A percentile compares a stretch with the other conserved stretches of the same genome.
Conservation (phyloP, 2,329 filamentous ascomycete genomes). For the Ambrosiella beaveri region DNA sequence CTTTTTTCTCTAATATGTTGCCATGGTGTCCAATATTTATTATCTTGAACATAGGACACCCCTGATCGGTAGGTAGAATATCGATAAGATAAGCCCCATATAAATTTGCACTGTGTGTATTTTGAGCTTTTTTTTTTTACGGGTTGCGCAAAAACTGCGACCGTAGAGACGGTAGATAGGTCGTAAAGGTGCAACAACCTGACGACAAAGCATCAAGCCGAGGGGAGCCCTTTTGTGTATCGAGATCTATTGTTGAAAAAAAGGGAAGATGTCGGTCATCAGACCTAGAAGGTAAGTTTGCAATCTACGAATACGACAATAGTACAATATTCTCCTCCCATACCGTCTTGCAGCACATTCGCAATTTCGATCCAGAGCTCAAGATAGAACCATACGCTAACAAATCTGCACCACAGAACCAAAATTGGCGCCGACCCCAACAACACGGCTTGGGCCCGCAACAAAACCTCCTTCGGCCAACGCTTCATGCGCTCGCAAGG, state of each 20-base stretch:
- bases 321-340: neutral
- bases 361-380: no score
- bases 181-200: no score
- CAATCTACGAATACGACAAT: neutral
- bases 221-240: no score
- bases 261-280: slow-evolving; percentile 9
- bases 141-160: neutral
- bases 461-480: slow-evolving; percentile 71
- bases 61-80: neutral
- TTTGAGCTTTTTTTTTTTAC: neutral
- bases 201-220: no score
- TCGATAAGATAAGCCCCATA: neutral
- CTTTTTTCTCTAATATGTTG: neutral
- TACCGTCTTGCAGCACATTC: no score
- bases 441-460: slow-evolving; percentile 81
- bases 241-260: no score
- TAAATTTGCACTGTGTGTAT: neutral
- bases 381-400: neutral
- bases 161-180: no score
- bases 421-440: slow-evolving; percentile 87
- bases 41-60: neutral
- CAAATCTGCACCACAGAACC: slow-evolving; percentile 17
- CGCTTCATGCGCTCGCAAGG: slow-evolving; percentile 76
- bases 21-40: neutral
- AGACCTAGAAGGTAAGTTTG: slow-evolving; percentile 10